Conservation (phyloP, 805 yeast species). For the Myxozyma sirexii region DNA sequence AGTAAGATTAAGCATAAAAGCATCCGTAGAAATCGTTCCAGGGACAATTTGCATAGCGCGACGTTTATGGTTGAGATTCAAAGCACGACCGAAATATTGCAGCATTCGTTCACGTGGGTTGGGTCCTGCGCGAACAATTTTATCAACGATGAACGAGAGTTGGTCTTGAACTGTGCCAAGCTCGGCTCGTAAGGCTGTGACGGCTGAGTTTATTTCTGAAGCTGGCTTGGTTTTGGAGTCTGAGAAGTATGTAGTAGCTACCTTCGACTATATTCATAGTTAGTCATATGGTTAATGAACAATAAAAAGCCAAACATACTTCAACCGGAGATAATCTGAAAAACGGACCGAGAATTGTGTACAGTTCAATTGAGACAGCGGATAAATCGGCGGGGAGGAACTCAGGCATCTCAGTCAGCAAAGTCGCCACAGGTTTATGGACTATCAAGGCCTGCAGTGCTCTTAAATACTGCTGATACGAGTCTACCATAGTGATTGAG, state of each 20-base stretch:
- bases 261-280: conserved; percentile 12
- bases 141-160: conserved; percentile 69
- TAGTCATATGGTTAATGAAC: background rate
- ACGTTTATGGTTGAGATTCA: conserved; percentile 84
- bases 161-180: conserved; percentile 54
- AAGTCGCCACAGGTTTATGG: conserved; percentile 62
- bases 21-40: conserved; percentile 69
- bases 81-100: conserved; percentile 67
- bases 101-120: conserved; percentile 65
- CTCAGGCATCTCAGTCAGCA: conserved; percentile 59
- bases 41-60: conserved; percentile 81
- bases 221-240: conserved; percentile 42
- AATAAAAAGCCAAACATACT: conserved; percentile 27
- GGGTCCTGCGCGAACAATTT: conserved; percentile 71
- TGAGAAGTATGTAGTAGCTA: conserved; percentile 33
- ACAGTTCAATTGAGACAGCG: conserved; percentile 59
- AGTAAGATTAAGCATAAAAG: conserved; percentile 77
- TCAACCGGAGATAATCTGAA: conserved; percentile 74
- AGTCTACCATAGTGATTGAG: conserved; percentile 33
- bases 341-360: conserved; percentile 75
- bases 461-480: conserved; percentile 45
- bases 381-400: conserved; percentile 52
- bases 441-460: conserved; percentile 57
- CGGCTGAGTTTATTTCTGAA: conserved; percentile 53
- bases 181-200: conserved; percentile 65